Base-by-base conservation (phyloP, 805 yeast species). In the Ogataea parapolymorpha region DNA sequence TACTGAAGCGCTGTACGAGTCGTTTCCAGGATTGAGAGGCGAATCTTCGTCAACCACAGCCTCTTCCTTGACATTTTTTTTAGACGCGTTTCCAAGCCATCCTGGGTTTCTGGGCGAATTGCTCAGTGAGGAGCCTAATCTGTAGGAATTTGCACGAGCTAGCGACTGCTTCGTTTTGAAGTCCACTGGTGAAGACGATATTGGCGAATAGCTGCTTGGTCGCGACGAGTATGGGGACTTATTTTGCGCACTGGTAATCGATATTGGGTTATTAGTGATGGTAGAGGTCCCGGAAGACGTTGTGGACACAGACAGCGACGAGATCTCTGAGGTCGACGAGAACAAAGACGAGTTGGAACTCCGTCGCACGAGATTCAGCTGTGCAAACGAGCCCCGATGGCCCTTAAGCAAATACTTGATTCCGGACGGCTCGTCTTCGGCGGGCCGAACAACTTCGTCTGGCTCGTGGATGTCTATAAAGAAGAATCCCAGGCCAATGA, bases 401-500 rank as follows among this genome's bases (percentile, higher is more conserved):
- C 61, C 67, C 35, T 55, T 55, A 26, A 64, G 38, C 17, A 59
- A 41, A 27, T 59, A 59, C 10, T 49, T 35, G n/a, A 58, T 26
- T 4, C 58, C 59, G 12, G 44, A 12, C 4, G 50, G 25, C 35
- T 55, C 55, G 15, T 39, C 46, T 13, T 44, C 45, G 7, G 35
- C 25, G 11, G 32, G 42, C 20, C 59, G 62, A 6, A 54, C 56
- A 24, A 59, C 59, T 7, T 51, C 51, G 12, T 59, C 63, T 6
- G 56, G 56, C 33, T 65, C 67, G 28, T 53, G 51, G 3, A 50
- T 60, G 39, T 54, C 62, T 14, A 77, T 65, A 46, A 76, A 75
- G 46, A 70, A 67, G 11, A 69, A 63, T 2, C 80, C 77, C 10
- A 61, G 7, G 25, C 74, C 69, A 0, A 74, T 68, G 0, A 66